Evolutionary conservation across 441 rosid species (phyloP).

Genomic region (Corymbia calophylla): DNA sequence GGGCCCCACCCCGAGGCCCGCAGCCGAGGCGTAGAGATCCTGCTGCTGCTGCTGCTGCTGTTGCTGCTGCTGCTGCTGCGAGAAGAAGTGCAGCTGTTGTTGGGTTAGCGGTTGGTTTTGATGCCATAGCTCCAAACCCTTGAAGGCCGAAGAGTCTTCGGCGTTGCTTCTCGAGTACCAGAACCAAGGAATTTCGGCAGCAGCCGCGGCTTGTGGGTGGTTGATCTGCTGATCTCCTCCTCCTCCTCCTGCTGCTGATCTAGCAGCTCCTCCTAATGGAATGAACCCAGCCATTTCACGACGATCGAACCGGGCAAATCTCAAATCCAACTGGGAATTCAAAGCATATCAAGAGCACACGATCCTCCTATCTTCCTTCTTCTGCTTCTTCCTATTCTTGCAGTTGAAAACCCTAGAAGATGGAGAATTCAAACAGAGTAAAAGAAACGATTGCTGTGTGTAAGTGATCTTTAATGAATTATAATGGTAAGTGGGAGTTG

Average conservation of each 20-base stretch:
- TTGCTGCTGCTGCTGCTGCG: slow-evolving; percentile 46
- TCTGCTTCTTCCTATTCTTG: not conserved
- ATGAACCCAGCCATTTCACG: slow-evolving; percentile 1
- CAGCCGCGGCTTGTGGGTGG: not conserved
- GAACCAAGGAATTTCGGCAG: slow-evolving; percentile 1
- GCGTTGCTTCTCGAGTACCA: slow-evolving; percentile 22
- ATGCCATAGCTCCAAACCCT: slow-evolving; percentile 56
- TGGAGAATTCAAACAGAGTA: not conserved
- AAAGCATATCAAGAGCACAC: not conserved
- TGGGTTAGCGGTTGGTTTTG: not conserved
- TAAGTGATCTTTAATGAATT: not conserved
- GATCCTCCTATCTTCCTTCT: not conserved
- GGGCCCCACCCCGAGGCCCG: slow-evolving; percentile 15
- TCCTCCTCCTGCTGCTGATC: not conserved
- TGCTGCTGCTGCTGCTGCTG: slow-evolving; percentile 28
- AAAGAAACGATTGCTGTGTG: not conserved
- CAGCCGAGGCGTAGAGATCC: slow-evolving; percentile 72
- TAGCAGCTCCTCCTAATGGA: slow-evolving; percentile 1
- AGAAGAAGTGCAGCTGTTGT: not conserved
- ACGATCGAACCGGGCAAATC: not conserved
- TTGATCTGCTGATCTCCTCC: not conserved
- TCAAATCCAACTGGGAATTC: not conserved
- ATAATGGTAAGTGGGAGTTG: not conserved
- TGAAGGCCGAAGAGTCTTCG: slow-evolving; percentile 8
- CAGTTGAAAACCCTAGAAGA: not conserved